Evolutionary conservation across 1,139 yeast genomes (phyloP), one percentile per base, ranked within the genome.

Genomic region (Kluyveromyces sp.): DNA sequence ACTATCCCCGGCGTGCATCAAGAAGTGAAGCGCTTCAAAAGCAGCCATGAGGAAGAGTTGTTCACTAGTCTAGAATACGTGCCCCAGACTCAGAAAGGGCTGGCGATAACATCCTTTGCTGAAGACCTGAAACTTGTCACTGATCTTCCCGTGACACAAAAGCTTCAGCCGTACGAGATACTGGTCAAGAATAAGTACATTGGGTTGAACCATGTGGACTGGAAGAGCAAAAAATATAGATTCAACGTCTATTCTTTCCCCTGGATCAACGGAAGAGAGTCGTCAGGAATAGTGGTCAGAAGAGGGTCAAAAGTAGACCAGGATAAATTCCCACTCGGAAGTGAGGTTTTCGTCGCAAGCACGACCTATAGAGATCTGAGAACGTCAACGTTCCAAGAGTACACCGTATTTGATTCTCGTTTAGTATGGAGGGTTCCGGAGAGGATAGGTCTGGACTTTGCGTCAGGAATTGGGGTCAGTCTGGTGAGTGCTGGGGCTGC

Each of bases 241-340:
- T 73, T 73, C 58, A 75, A 74, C n/a, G 65, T 72, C 2, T 68
- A 71, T 49, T 65, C 68, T 19, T 70, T 71, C 47, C 77, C 77
- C 3, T 72, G 77, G 76, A 63, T 72, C 39, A 73, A 71, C 50
- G 77, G 77, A 4, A 57, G 77, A 36, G 77, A 72, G 51, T 63
- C 70, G 33, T 65, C 73, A 34, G 77, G 77, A 0, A 49, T 60
- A 8, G 63, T 72, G 1, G 64, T 62, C 2, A 58, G 64, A 37
- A 42, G 53, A 3, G 75, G 75, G 2, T 42, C 50, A 3, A 59
- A 60, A 22, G 74, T 68, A 3, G 49, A 53, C 26, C 33, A 29
- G 7, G 22, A 31, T 0, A 49, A 52, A 8, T 54, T 68, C 8
- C 45, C 58, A 2, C 40, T 59, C 18, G 67, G 69, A n/a, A 64